Conservation (phyloP, 495 filamentous ascomycete species). For the Penicillium parvum region DNA sequence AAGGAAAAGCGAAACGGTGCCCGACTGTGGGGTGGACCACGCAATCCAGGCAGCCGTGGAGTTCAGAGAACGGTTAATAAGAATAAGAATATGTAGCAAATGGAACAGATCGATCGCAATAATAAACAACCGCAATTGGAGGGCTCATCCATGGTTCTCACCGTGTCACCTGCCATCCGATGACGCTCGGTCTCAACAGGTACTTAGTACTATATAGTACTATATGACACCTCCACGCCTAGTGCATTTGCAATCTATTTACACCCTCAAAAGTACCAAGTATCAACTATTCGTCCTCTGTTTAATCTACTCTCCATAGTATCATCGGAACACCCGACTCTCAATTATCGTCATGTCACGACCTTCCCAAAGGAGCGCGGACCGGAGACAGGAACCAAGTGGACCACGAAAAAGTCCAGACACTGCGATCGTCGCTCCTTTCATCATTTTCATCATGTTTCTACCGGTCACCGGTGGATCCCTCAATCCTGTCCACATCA, state of each 20-base stretch:
- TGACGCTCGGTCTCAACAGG: no score
- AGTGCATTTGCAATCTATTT: no score
- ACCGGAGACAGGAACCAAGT: background rate
- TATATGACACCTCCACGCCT: no score
- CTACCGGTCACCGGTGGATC: conserved; percentile 6
- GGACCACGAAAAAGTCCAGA: conserved; percentile 7
- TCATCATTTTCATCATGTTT: background rate
- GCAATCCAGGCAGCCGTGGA: conserved; percentile 5
- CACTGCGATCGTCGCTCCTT: conserved; percentile 8
- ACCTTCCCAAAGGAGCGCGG: conserved; percentile 9
- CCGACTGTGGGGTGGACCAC: conserved; percentile 15
- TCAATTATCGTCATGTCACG: background rate
- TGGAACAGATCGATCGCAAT: background rate
- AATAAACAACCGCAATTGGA: conserved; percentile 22
- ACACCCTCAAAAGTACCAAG: no score
- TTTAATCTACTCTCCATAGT: no score
- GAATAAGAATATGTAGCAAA: background rate
- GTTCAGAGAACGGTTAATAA: background rate
- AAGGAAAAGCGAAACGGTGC: conserved; percentile 5
- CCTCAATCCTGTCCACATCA: conserved; percentile 10
- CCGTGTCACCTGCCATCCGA: conserved; percentile 4
- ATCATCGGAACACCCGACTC: background rate
- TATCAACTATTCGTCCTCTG: no score
- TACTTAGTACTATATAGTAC: no score
- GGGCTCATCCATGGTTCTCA: conserved; percentile 14